Base-by-base conservation (phyloP, 2,329 filamentous ascomycete genomes). In the Aspergillus sp. region DNA sequence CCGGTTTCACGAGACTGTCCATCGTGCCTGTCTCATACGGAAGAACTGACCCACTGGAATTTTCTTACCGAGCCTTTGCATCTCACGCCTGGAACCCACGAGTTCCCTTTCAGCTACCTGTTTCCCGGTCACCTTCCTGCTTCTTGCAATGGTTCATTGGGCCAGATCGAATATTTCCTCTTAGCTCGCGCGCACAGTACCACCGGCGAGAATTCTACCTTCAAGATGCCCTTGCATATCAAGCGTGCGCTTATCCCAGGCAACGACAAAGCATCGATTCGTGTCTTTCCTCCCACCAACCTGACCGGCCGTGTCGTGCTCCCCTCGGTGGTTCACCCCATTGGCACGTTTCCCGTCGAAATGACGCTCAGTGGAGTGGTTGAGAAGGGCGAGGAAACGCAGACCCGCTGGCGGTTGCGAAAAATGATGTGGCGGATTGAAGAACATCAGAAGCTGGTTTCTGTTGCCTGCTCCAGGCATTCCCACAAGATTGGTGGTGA, bases 271-370 rank as follows among this genome's bases (percentile, higher is more conserved):
- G 85, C 90, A 70, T 94, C 88, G 13, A 84, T 95, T 53, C 88
- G 91, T 62, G 87, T 97, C 62, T 98, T 98, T 71, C 93, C 91
- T 43, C 91, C 93, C 0, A 98, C 93, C 57, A 93, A 95, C 71
- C 84, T 98, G 61, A 90, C 88, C 56, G 87, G 89, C 49, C 85
- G 84, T 61, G 86, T 93, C 53, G 84, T 88, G 60, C 84, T 95
- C 54, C 85, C 85, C 42, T 82, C 88, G 33, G 82, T 95, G 54
- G 84, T 96, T 53, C 85, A 95, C 71, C 90, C 91, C 4, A 87
- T 90, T 51, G 87, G 88, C 60, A 83, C 81, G 60, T 91, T 94
- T 71, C 85, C 78, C 9, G 79, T 96, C 44, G 79, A 82, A 41
- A 83, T 96, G 71, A 84, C 85, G 45, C 80, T 98, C 54, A 88